Conservation (phyloP, 2,329 filamentous ascomycete species). For the Colletotrichum sp. region DNA sequence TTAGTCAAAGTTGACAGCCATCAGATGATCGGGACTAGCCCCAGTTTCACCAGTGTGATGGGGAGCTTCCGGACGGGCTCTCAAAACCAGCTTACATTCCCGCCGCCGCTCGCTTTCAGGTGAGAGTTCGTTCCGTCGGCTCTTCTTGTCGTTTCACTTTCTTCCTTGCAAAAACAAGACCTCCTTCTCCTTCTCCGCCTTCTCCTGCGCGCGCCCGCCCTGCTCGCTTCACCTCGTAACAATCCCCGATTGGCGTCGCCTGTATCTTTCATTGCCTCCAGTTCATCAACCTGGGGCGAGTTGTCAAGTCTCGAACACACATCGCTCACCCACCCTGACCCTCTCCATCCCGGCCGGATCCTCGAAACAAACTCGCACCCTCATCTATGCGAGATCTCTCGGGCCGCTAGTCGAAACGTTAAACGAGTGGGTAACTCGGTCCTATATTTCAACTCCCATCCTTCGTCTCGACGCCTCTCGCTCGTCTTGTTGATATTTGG, state of each 20-base stretch:
- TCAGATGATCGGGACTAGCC: conserved; percentile 21
- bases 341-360: conserved; percentile 3
- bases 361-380: conserved; percentile 9
- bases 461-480: background rate
- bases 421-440: conserved; percentile 14
- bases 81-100: conserved; percentile 20
- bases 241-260: background rate
- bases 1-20: conserved; percentile 12
- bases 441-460: conserved; percentile 16
- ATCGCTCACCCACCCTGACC: background rate
- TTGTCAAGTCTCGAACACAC: conserved; percentile 1
- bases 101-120: background rate
- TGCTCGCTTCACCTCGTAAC: background rate
- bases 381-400: conserved; percentile 20
- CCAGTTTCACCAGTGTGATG: conserved; percentile 20
- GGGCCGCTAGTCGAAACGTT: conserved; percentile 20
- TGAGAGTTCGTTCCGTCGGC: background rate
- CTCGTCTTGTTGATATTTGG: background rate
- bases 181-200: background rate
- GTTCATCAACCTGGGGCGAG: conserved; percentile 5
- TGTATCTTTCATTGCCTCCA: background rate
- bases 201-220: background rate
- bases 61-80: conserved; percentile 11
- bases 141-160: conserved; percentile 13
- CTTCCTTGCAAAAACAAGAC: conserved; percentile 5